Conservation (phyloP, 805 yeast species). For the Nakazawaea laoshanensis region DNA sequence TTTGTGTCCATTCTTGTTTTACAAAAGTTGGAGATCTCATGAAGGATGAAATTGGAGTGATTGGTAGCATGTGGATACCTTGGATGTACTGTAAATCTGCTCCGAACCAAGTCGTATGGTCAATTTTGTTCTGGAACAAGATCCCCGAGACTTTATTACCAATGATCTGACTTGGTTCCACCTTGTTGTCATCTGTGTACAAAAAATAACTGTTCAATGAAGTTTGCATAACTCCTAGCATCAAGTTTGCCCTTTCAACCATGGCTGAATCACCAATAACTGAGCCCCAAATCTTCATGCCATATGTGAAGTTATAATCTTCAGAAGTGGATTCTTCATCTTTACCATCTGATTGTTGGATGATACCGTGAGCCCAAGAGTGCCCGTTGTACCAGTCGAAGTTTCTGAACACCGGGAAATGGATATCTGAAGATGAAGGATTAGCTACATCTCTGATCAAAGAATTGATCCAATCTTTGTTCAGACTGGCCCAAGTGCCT, state of each 20-base stretch:
- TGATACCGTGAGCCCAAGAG: conserved; percentile 67
- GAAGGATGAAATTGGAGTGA: conserved; percentile 52
- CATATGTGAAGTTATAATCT: conserved; percentile 63
- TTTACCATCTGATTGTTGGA: conserved; percentile 56
- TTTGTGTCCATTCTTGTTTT: conserved; percentile 32
- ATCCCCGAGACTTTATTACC: conserved; percentile 63
- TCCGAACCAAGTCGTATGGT: conserved; percentile 69
- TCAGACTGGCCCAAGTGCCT: conserved; percentile 39
- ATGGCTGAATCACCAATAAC: conserved; percentile 44
- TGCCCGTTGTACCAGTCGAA: conserved; percentile 74
- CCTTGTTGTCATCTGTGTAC: conserved; percentile 35
- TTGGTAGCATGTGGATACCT: conserved; percentile 74
- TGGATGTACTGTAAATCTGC: conserved; percentile 53
- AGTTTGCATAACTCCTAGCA: conserved; percentile 45
- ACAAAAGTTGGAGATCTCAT: conserved; percentile 46
- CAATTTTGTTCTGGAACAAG: conserved; percentile 62
- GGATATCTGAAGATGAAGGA: conserved; percentile 40
- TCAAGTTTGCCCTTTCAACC: conserved; percentile 48
- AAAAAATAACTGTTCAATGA: conserved; percentile 51
- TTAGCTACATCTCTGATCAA: conserved; percentile 63
- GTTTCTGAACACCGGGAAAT: conserved; percentile 56
- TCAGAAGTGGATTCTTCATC: conserved; percentile 68
- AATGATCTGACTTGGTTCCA: conserved; percentile 42
- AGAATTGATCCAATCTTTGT: conserved; percentile 49
- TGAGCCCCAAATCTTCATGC: conserved; percentile 61